Evolutionary conservation across 768 basidiomycete species (phyloP).

Genomic region (Lanmaoa rubissima): DNA sequence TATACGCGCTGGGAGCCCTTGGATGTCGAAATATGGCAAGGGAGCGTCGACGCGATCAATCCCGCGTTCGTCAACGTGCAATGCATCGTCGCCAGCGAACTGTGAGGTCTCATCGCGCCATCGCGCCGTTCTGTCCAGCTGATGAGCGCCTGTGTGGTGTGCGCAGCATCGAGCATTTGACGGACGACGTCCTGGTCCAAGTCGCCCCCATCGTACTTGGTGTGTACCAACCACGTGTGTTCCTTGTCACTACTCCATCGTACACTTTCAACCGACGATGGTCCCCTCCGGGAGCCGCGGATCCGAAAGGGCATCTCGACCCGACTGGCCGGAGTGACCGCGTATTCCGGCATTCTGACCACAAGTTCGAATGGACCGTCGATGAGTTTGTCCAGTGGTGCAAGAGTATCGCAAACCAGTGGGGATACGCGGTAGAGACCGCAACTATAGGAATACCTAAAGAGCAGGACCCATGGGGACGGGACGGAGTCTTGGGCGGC

Average conservation of each 20-base stretch:
- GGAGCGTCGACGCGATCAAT: constrained; percentile 68
- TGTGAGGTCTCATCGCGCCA: constrained; percentile 48
- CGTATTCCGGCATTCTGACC: constrained; percentile 77
- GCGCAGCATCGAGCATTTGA: constrained; percentile 76
- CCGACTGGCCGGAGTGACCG: constrained; percentile 74
- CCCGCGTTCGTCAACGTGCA: constrained; percentile 60
- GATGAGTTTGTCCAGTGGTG: constrained; percentile 75
- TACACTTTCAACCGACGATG: constrained; percentile 82
- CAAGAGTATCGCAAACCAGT: constrained; percentile 48
- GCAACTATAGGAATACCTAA: constrained; percentile 56
- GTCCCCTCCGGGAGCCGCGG: constrained; percentile 48
- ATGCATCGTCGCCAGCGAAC: constrained; percentile 77
- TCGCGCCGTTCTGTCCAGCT: constrained; percentile 1
- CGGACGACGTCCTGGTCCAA: constrained; percentile 50
- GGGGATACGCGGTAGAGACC: constrained; percentile 70
- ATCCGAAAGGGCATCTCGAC: constrained; percentile 57
- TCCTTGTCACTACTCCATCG: constrained; percentile 83
- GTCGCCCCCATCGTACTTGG: constrained; percentile 77
- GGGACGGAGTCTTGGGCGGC: constrained; percentile 60
- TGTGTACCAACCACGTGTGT: constrained; percentile 66
- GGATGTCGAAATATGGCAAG: constrained; percentile 67
- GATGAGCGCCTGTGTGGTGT: constrained; percentile 7
- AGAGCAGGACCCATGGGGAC: constrained; percentile 69
- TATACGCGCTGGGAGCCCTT: constrained; percentile 68
- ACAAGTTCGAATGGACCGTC: constrained; percentile 87